Evolutionary conservation across 108 stramenopile species (phyloP).

Genomic region (Licmophora abbreviata): DNA sequence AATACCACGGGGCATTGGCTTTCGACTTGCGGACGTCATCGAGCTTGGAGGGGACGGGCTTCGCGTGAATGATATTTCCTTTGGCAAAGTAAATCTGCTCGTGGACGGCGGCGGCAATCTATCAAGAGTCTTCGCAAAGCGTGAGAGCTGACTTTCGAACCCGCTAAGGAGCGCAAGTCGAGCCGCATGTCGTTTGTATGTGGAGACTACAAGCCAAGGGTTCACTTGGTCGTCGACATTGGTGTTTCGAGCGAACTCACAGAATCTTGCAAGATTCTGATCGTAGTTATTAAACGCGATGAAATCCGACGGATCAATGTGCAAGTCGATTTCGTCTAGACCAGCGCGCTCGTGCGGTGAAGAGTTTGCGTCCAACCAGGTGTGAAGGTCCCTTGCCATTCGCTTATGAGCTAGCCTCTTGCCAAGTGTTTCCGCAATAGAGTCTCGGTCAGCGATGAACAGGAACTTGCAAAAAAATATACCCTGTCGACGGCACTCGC

Average conservation of each 20-base stretch:
- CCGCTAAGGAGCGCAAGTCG: constrained; percentile 38
- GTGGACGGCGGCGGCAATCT: no score
- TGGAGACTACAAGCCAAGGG: constrained; percentile 43
- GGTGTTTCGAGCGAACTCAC: constrained; percentile 51
- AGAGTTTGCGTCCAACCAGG: constrained; percentile 31
- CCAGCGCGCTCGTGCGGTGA: constrained; percentile 20
- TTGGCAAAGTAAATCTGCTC: no score
- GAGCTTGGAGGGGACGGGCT: no score
- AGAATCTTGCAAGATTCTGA: constrained; percentile 47
- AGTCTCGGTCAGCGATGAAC: constrained; percentile 64
- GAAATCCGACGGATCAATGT: constrained; percentile 80
- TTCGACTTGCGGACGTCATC: no score
- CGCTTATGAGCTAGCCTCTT: constrained; percentile 74
- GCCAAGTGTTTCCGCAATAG: constrained; percentile 58
- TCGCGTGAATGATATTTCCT: no score
- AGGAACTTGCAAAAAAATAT: constrained; percentile 65
- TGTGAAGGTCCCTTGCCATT: constrained; percentile 52
- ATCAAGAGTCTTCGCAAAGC: no score
- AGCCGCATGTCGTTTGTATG: constrained; percentile 49
- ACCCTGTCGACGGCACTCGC: constrained; percentile 35
- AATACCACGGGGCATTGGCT: no score
- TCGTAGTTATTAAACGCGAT: constrained; percentile 69
- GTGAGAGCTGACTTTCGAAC: constrained; percentile 48
- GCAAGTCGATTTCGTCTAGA: constrained; percentile 51
- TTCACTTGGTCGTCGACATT: constrained; percentile 19